Percentiles rank a stretch among this genome's conserved stretches.
These are phyloP conservation scores for Mortierella sp. DNA, from an alignment of 371 early-diverging fungal species.

Conservation along the genomic window DNA sequence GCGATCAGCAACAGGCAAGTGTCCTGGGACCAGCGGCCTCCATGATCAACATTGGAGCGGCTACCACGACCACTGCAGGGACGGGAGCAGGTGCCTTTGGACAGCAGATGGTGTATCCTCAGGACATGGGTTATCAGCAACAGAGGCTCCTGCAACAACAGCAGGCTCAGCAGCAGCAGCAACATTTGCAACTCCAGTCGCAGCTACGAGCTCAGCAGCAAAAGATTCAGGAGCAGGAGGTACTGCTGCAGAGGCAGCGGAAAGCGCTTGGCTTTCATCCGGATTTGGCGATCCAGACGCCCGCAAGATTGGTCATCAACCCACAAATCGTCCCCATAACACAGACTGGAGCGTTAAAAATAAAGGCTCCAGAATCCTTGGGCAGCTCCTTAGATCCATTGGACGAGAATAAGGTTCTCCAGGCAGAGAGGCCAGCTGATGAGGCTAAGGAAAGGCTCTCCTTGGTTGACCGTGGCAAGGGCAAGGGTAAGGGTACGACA, in stretches of 20 bases:
- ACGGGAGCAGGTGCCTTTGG: constrained; percentile 18
- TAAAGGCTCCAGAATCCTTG: neutral
- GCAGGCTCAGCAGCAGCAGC: constrained; percentile 14
- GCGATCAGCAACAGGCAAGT: neutral
- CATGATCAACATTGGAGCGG: constrained; percentile 21
- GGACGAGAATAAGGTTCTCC: neutral
- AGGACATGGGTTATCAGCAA: constrained; percentile 18
- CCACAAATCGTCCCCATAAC: constrained; percentile 9
- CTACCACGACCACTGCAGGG: constrained; percentile 8
- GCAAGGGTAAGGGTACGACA: neutral
- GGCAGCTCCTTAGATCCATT: neutral
- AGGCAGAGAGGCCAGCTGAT: neutral
- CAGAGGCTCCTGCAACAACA: constrained; percentile 11
- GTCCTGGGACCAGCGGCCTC: neutral
- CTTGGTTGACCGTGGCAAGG: neutral
- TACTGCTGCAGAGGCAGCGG: constrained; percentile 13
- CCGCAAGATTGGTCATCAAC: constrained; percentile 15
- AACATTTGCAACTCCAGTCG: constrained; percentile 11
- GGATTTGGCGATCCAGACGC: constrained; percentile 9
- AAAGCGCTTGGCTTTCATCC: constrained; percentile 8
- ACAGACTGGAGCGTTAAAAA: neutral
- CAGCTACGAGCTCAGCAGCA: constrained; percentile 29
- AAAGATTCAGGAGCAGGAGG: constrained; percentile 19
- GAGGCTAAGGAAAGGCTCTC: neutral
- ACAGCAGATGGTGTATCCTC: constrained; percentile 10